Evolutionary conservation across 495 filamentous ascomycete genomes (phyloP).

Genomic region (Cercophora samala): DNA sequence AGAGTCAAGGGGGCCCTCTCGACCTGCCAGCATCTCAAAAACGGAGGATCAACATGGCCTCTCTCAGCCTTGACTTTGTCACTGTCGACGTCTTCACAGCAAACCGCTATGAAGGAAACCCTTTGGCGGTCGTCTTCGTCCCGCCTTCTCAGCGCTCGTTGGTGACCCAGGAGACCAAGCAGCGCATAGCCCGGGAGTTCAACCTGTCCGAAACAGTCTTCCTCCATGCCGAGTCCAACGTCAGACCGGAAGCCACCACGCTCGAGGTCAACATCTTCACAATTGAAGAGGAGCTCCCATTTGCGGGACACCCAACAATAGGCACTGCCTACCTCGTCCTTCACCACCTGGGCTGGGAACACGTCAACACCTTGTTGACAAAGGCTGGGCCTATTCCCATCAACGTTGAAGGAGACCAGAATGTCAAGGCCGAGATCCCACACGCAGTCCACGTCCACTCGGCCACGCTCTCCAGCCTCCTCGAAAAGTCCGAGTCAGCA

Average conservation of each 20-base stretch:
- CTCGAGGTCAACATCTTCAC: slow-evolving; percentile 71
- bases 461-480: slow-evolving; percentile 27
- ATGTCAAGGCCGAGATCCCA: slow-evolving; percentile 56
- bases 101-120: slow-evolving; percentile 59
- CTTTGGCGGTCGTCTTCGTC: slow-evolving; percentile 60
- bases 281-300: slow-evolving; percentile 58
- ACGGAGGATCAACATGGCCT: slow-evolving; percentile 8
- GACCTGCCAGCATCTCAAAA: background rate
- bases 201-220: slow-evolving; percentile 85
- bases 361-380: slow-evolving; percentile 48
- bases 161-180: slow-evolving; percentile 55
- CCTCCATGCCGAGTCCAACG: slow-evolving; percentile 73
- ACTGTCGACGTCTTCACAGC: slow-evolving; percentile 70
- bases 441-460: slow-evolving; percentile 64
- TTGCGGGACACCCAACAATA: slow-evolving; percentile 77
- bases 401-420: slow-evolving; percentile 1
- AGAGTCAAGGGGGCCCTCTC: background rate
- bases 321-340: slow-evolving; percentile 58
- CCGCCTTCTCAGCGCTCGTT: slow-evolving; percentile 32
- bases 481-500: background rate
- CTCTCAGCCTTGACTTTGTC: slow-evolving; percentile 43
- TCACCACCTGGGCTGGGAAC: slow-evolving; percentile 33
- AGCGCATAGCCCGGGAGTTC: slow-evolving; percentile 71
- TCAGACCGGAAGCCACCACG: slow-evolving; percentile 36
- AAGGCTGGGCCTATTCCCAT: slow-evolving; percentile 56